Evolutionary conservation across 495 filamentous ascomycete species (phyloP), one percentile per base, ranked within the genome.

Genomic region (Aspergillus bridgeri): DNA sequence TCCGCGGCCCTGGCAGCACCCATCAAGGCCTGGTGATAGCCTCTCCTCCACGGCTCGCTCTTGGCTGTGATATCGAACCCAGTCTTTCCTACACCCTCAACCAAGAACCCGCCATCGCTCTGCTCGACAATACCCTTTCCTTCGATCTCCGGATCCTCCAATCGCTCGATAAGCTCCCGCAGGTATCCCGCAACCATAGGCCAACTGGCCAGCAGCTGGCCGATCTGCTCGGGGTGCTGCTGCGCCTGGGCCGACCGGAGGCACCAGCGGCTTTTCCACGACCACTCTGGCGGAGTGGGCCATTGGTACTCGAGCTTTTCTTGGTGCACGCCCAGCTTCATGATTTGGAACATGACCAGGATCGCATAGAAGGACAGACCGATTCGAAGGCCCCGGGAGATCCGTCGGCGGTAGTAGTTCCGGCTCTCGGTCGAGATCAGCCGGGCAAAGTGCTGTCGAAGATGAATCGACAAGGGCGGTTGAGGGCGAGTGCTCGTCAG

Each of bases 1-100:
- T 96, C 92, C 3, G 90, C 87, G 2, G 86, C 83, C 58, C 83
- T 84, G 0, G 87, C 91, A 57, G 80, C 80, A 9, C 86, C 80
- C 85, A 96, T 89, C 22, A 96, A 69, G 19, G 84, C 80, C 61
- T 92, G 82, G 69, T 84, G 91, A 65, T 96, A 96, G 0, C 91
- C 89, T 51, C 89, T 77, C 63, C 88, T 75, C 92, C 92, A 96
- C 27, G 86, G 74, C 69, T 92, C 88, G 42, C 83, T 82, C 70
- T 92, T 96, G 2, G 69, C 75, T 0, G 83, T 83, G 54, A 94
- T 75, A 75, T 96, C 90, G 43, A 80, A 81, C 0, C 86, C 86
- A 6, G 79, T 81, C 55, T 72, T 80, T 0, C 83, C 83, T 21
- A 84, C 65, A 0, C 79, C 83, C 17, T 78, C 75, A 4, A 84